Conservation (phyloP, 441 rosid genomes). For the Jatropha multifida region DNA sequence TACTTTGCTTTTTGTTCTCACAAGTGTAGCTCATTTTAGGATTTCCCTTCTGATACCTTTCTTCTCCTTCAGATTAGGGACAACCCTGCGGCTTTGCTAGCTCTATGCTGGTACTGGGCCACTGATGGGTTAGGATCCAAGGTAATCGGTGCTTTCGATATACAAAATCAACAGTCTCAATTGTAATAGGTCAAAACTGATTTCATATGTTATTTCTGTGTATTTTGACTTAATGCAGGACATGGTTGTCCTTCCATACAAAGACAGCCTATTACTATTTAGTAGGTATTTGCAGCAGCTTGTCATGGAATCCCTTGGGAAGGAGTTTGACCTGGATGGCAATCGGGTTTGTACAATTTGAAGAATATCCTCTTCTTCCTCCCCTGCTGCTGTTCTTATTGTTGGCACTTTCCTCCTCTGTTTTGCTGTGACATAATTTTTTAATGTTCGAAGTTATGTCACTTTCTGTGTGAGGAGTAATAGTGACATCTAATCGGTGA, state of each 20-base stretch:
- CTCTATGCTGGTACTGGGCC: constrained; percentile 97
- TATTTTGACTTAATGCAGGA: constrained; percentile 52
- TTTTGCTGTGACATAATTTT: not conserved
- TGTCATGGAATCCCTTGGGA: constrained; percentile 98
- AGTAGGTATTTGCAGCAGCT: constrained; percentile 95
- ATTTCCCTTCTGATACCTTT: constrained; percentile 7
- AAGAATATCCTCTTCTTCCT: not conserved
- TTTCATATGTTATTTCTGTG: constrained; percentile 15
- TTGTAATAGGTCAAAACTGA: constrained; percentile 11
- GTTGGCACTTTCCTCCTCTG: not conserved
- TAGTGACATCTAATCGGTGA: not conserved
- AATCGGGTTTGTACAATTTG: constrained; percentile 57
- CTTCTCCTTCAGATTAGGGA: constrained; percentile 55
- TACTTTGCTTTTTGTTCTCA: not conserved
- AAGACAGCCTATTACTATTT: constrained; percentile 89
- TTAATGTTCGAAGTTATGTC: not conserved
- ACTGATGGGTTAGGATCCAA: constrained; percentile 88
- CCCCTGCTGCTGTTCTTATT: not conserved
- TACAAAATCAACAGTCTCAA: constrained; percentile 10
- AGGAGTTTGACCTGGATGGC: constrained; percentile 97
- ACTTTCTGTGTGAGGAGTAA: not conserved
- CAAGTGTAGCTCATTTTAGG: not conserved
- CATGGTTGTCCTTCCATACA: constrained; percentile 99
- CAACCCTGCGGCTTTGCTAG: constrained; percentile 77
- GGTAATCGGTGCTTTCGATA: constrained; percentile 42